A percentile compares a stretch with the other conserved stretches of the same genome.
Evolutionary conservation across 2,329 filamentous ascomycete genomes (phyloP).

Genomic region (Penicillium griseofulvum): DNA sequence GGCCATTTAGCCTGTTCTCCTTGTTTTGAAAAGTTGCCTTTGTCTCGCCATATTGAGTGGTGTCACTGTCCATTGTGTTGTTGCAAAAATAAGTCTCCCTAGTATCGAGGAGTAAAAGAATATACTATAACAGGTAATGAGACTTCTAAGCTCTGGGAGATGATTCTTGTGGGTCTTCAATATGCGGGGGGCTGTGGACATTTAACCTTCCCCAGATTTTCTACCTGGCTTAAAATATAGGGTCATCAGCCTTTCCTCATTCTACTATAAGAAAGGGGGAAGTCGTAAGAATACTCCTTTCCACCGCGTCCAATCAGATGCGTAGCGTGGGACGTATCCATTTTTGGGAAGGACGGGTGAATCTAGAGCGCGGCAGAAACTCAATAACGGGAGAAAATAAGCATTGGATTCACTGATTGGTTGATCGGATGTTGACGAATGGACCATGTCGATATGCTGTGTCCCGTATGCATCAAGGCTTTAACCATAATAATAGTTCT

Average conservation of each 20-base stretch:
- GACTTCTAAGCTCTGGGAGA: not conserved
- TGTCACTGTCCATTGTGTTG: conserved; percentile 8
- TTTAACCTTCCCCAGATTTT: not conserved
- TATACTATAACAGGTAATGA: not conserved
- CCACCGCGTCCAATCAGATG: not conserved
- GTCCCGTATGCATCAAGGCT: no score
- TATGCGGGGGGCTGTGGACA: not conserved
- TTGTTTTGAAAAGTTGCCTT: conserved; percentile 5
- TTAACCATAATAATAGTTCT: not conserved
- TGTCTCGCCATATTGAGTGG: conserved; percentile 5
- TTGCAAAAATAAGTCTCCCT: not conserved
- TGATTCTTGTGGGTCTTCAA: not conserved
- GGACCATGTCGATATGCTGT: no score
- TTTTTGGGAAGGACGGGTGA: not conserved
- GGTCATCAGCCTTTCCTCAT: not conserved
- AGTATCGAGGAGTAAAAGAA: not conserved
- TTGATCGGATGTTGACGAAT: not conserved
- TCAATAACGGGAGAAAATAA: not conserved
- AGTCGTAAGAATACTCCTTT: not conserved
- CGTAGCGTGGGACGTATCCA: not conserved
- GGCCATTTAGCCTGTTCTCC: conserved; percentile 2
- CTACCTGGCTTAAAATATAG: not conserved
- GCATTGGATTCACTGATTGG: not conserved
- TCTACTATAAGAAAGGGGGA: not conserved
- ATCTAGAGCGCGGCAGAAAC: not conserved